Evolutionary conservation across 2,329 filamentous ascomycete species (phyloP), one percentile per base, ranked within the genome.

Genomic region (Boeremia lycopersici): DNA sequence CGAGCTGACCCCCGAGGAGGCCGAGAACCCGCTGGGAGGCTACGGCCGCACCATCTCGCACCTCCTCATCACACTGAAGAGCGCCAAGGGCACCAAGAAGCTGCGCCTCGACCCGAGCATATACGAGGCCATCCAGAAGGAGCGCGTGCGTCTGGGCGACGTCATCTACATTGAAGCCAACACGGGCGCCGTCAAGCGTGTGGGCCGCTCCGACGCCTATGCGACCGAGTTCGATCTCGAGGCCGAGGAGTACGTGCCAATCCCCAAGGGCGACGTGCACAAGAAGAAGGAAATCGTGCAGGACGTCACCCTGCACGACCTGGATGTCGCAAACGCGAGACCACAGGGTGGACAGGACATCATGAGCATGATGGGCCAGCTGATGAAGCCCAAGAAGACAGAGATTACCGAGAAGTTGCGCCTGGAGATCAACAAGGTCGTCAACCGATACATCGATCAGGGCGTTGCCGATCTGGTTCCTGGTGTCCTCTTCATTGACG

Each of bases 231-330:
- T 99, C 74, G 95, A 99, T 74, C 86, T 99, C 44, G 95, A 99
- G 80, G 95, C 95, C 2, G 95, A 99, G 78, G 95, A 99, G 78
- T 99, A 99, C 76, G 95, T 99, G 62, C 95, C 95, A 6, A 96
- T 99, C 61, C 95, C 95, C 53, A 99, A 99, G 81, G 95, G 95
- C 54, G 95, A 99, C 71, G 95, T 99, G 48, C 95, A 98, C 82
- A 99, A 99, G 86, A 98, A 97, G 86, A 99, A 99, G 82, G 95
- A 99, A 79, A 96, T 99, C 66, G 95, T 99, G 31, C 95, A 99
- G 76, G 95, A 99, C 71, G 95, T 99, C 60, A 97, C 95, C 40
- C 84, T 99, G 61, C 95, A 99, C 76, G 95, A 99, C 73, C 82
- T 99, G 52, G 95, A 99, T 72, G 89, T 98, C 60, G 95, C 95